Percentiles rank a stretch among this genome's conserved stretches.
Conservation (phyloP, 257 asterid species). For the Capsicum rhomboideum region DNA sequence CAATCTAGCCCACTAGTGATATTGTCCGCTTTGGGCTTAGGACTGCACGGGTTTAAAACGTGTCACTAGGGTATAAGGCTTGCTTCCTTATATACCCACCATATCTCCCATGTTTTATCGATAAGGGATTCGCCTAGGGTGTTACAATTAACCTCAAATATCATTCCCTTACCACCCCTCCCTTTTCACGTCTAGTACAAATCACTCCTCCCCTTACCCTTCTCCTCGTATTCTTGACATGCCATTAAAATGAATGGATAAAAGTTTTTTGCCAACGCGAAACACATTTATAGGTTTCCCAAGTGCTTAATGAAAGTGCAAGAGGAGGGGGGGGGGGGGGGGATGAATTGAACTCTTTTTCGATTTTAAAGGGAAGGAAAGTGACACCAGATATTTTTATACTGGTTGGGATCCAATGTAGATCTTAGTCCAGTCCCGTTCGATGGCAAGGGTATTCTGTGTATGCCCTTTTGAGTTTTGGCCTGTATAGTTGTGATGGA, state of each 20-base stretch:
- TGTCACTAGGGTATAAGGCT: background rate
- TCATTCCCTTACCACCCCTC: background rate
- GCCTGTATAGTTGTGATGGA: background rate
- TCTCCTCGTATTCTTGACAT: background rate
- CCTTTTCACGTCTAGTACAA: background rate
- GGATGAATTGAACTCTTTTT: background rate
- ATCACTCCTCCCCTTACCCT: background rate
- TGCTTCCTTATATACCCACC: background rate
- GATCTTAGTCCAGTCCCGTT: background rate
- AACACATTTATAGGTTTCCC: background rate
- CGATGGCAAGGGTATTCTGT: background rate
- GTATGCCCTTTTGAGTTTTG: background rate
- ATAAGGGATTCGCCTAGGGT: background rate
- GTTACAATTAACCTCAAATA: background rate
- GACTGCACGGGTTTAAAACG: background rate
- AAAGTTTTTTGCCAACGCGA: background rate
- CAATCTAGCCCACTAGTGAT: background rate
- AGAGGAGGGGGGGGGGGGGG: background rate
- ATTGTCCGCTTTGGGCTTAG: background rate
- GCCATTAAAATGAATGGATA: background rate
- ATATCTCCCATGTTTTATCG: background rate
- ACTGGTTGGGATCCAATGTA: background rate
- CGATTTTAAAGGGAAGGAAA: background rate
- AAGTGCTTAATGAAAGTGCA: background rate
- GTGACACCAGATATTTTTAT: background rate